Evolutionary conservation across 805 yeast genomes (phyloP).

Genomic region (Yamadazyma sp.): DNA sequence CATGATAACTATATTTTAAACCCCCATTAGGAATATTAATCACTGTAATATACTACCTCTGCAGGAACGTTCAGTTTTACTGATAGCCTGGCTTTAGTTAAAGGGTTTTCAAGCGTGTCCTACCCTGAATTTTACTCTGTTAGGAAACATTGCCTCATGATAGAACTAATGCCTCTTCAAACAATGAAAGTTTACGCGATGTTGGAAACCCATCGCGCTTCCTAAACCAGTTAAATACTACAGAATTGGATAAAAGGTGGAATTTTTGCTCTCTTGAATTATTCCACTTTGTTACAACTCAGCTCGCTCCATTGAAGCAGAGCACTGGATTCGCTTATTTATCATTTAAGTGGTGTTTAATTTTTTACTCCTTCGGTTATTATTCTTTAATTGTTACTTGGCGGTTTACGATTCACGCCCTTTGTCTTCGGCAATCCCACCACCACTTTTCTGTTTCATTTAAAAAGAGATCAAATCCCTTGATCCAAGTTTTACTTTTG

Average conservation of each 20-base stretch:
- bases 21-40: not conserved
- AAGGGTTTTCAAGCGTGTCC: not conserved
- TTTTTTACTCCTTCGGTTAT: not conserved
- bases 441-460: not conserved
- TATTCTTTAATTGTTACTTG: not conserved
- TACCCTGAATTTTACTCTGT: constrained; percentile 1
- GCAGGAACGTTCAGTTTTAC: not conserved
- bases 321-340: constrained; percentile 1
- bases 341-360: not conserved
- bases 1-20: not conserved
- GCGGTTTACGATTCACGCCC: constrained; percentile 3
- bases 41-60: not conserved
- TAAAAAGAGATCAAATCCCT: not conserved
- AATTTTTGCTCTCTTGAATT: not conserved
- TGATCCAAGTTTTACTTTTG: constrained; percentile 1
- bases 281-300: no score
- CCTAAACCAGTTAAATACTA: constrained; percentile 5
- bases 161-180: not conserved
- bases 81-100: not conserved
- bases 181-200: constrained; percentile 4
- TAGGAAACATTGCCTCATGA: not conserved
- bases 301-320: no score
- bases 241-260: not conserved
- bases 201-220: constrained; percentile 8
- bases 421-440: no score